Conservation (phyloP, 192 early-diverging fungal genomes). For the Allomyces macrogynus region DNA sequence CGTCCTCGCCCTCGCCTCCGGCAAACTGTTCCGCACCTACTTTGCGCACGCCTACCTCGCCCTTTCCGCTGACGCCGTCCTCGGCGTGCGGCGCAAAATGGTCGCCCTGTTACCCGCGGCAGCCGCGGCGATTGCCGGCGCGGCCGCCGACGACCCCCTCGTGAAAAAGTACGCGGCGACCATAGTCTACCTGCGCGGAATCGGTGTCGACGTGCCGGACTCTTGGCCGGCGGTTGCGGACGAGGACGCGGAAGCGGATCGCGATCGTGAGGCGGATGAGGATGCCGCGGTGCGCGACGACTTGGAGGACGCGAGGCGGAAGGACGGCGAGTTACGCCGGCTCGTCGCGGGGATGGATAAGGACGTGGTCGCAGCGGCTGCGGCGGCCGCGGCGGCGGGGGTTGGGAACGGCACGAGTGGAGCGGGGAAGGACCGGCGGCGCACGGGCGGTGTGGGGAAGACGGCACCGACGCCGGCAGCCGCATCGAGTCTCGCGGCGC, state of each 20-base stretch:
- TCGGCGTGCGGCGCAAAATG: background rate
- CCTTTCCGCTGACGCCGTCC: background rate
- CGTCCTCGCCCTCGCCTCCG: background rate
- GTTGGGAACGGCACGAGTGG: background rate
- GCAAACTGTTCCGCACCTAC: background rate
- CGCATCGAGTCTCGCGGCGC: too few species aligned
- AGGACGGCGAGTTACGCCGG: background rate
- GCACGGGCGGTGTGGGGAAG: background rate
- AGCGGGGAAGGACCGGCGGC: background rate
- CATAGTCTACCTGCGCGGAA: background rate
- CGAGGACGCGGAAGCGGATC: background rate
- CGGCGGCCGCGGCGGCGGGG: background rate
- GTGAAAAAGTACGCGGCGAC: background rate
- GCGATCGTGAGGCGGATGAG: background rate
- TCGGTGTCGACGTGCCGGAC: background rate
- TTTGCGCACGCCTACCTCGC: background rate
- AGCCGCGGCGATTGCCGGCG: background rate
- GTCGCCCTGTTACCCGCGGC: background rate
- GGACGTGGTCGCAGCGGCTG: background rate
- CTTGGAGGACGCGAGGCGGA: background rate
- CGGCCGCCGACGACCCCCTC: background rate
- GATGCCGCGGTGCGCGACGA: background rate
- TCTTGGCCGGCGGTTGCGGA: background rate
- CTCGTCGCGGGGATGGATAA: background rate
- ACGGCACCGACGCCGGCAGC: background rate